phyloP scores from a whole-genome alignment of 371 early-diverging fungal species.

The Rhizopus microsporus region DNA sequence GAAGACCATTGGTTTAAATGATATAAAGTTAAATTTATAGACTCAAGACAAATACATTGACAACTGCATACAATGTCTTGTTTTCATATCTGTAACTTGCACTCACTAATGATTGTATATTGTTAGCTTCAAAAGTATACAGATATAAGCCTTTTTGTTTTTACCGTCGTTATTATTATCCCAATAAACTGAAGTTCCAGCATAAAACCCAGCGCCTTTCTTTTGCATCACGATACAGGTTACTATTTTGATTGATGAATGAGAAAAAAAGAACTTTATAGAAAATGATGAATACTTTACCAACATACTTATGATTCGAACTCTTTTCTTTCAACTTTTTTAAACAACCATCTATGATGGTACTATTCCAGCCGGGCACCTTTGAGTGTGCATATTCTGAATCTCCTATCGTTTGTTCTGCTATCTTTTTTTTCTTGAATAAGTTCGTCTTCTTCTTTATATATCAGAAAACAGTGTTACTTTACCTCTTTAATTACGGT shows the following conservation, averaged over 20 bases:
- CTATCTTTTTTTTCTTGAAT: slow-evolving; percentile 39
- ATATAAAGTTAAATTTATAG: slow-evolving; percentile 19
- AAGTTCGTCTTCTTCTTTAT: background rate
- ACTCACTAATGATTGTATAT: slow-evolving; percentile 42
- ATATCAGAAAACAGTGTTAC: background rate
- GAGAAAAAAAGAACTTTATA: background rate
- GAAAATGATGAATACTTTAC: slow-evolving; percentile 32
- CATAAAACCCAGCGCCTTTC: slow-evolving; percentile 77
- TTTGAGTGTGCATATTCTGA: slow-evolving; percentile 69
- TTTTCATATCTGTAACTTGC: slow-evolving; percentile 69
- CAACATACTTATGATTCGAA: slow-evolving; percentile 76
- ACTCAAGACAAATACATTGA: slow-evolving; percentile 62
- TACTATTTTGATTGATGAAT: background rate
- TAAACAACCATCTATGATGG: slow-evolving; percentile 66
- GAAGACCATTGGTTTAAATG: slow-evolving; percentile 37
- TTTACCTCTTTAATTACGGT: slow-evolving; percentile 38
- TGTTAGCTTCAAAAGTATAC: background rate
- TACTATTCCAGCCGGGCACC: slow-evolving; percentile 69
- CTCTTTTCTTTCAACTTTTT: slow-evolving; percentile 64
- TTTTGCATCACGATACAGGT: slow-evolving; percentile 26
- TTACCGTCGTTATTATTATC: slow-evolving; percentile 69
- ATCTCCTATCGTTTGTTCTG: slow-evolving; percentile 63
- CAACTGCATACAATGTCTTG: slow-evolving; percentile 64
- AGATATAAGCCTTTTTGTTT: background rate
- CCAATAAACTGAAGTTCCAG: slow-evolving; percentile 76